phyloP scores from a whole-genome alignment of 495 filamentous ascomycete species.

The Usnea hakonensis region DNA sequence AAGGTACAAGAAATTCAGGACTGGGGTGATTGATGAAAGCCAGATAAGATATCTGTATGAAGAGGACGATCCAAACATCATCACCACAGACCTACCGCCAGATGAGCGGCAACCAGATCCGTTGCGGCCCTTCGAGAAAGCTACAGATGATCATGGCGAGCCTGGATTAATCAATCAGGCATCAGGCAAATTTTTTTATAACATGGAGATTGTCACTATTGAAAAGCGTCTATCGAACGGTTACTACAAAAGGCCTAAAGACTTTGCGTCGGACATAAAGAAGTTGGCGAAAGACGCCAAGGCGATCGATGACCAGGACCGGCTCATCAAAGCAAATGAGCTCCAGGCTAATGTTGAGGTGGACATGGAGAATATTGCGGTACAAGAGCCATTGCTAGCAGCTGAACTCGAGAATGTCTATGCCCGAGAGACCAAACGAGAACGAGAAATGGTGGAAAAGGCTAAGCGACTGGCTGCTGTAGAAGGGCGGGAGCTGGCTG shows the following conservation, averaged over 20 bases:
- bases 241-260: slow-evolving; percentile 80
- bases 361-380: slow-evolving; percentile 64
- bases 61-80: slow-evolving; percentile 71
- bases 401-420: slow-evolving; percentile 68
- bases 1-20: slow-evolving; percentile 74
- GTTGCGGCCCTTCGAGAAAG: slow-evolving; percentile 66
- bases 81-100: slow-evolving; percentile 65
- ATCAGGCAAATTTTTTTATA: slow-evolving; percentile 83
- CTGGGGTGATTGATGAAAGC: slow-evolving; percentile 63
- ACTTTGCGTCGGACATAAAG: slow-evolving; percentile 81
- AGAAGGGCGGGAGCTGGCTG: slow-evolving; percentile 27
- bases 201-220: slow-evolving; percentile 85
- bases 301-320: slow-evolving; percentile 64
- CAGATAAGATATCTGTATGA: slow-evolving; percentile 72
- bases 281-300: slow-evolving; percentile 75
- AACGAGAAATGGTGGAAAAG: slow-evolving; percentile 57
- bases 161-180: slow-evolving; percentile 59
- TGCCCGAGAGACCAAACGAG: slow-evolving; percentile 61
- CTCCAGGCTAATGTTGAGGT: slow-evolving; percentile 86
- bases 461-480: slow-evolving; percentile 46
- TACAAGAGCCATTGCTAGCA: slow-evolving; percentile 54
- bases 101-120: slow-evolving; percentile 45
- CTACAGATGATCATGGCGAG: slow-evolving; percentile 65
- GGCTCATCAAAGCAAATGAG: slow-evolving; percentile 78
- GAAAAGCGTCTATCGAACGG: slow-evolving; percentile 92